phyloP scores from a whole-genome alignment of 129 eudicot species.

The Glebionis coronaria region DNA sequence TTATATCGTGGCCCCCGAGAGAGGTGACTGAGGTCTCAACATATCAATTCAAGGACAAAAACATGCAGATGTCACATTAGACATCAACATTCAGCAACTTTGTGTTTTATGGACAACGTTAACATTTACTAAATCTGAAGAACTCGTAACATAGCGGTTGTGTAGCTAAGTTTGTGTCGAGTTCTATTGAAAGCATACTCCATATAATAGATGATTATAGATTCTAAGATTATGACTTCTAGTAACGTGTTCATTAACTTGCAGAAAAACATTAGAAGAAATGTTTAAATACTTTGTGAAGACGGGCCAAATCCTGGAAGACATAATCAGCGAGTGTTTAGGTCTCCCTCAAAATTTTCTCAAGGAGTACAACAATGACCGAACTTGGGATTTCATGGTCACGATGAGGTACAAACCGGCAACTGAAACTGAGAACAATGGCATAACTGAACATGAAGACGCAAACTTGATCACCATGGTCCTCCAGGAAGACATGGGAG shows the following conservation, averaged over 20 bases:
- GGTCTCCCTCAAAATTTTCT: conserved; percentile 45
- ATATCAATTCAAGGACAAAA: neutral
- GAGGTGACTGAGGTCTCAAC: neutral
- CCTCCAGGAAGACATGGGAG: conserved; percentile 61
- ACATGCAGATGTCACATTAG: too few species aligned
- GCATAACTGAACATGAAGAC: conserved; percentile 51
- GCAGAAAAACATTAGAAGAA: conserved; percentile 42
- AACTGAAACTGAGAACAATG: conserved; percentile 42
- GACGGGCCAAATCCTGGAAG: conserved; percentile 39
- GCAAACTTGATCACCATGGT: conserved; percentile 45
- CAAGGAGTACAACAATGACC: conserved; percentile 41
- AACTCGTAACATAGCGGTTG: too few species aligned
- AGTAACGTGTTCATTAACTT: neutral
- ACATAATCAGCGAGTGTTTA: conserved; percentile 46
- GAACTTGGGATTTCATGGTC: conserved; percentile 54
- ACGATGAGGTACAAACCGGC: conserved; percentile 41
- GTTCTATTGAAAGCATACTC: too few species aligned
- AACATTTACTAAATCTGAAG: too few species aligned
- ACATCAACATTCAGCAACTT: too few species aligned
- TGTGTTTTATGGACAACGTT: too few species aligned
- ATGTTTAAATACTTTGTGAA: conserved; percentile 38
- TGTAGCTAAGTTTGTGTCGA: neutral
- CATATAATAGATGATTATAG: neutral
- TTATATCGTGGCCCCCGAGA: neutral
- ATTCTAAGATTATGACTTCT: neutral